phyloP scores from a whole-genome alignment of 768 basidiomycete genomes.

The Cyclocybe aegerita region DNA sequence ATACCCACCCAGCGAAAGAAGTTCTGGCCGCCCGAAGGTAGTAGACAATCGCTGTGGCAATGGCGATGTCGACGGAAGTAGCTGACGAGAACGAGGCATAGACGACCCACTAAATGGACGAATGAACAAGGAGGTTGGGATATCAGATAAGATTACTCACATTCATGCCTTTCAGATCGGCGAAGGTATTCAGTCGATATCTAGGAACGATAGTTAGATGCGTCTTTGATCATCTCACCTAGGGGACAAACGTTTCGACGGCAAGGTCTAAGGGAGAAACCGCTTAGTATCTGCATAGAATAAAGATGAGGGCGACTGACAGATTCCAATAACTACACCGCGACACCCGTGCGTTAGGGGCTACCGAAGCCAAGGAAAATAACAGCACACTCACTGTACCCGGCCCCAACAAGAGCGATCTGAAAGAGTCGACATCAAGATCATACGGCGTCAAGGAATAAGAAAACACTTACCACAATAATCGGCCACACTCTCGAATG shows the following conservation, averaged over 20 bases:
- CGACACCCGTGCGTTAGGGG: background rate
- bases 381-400: constrained; percentile 30
- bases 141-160: constrained; percentile 18
- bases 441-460: background rate
- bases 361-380: background rate
- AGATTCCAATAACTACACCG: constrained; percentile 6
- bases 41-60: constrained; percentile 29
- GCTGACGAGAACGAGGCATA: constrained; percentile 36
- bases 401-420: constrained; percentile 30
- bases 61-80: constrained; percentile 40
- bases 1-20: constrained; percentile 16
- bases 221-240: background rate
- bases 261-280: constrained; percentile 22
- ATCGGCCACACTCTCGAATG: constrained; percentile 8
- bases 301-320: constrained; percentile 1
- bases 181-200: constrained; percentile 26
- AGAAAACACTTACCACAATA: constrained; percentile 11
- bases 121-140: background rate
- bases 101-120: constrained; percentile 34
- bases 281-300: background rate
- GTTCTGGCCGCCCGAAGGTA: constrained; percentile 26
- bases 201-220: constrained; percentile 12
- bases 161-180: constrained; percentile 25
- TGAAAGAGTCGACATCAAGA: constrained; percentile 8
- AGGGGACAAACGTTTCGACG: constrained; percentile 29